Evolutionary conservation across 75 land plant species (phyloP).

Genomic region (Gnetum montanum): DNA sequence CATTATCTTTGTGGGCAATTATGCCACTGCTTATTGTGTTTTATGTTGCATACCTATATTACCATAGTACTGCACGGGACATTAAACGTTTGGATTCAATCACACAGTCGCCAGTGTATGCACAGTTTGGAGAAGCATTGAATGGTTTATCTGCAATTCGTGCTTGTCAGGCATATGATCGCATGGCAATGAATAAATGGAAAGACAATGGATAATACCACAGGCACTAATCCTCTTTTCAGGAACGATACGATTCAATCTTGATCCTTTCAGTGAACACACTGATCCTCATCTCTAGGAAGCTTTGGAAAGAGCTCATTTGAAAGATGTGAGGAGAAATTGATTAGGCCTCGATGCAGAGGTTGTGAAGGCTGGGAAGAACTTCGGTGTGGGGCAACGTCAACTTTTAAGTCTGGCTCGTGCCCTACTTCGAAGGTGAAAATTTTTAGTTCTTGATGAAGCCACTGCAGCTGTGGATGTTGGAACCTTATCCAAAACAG

Average conservation of each 20-base stretch:
- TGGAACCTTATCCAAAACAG: constrained; percentile 95
- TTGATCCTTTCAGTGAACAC: constrained; percentile 95
- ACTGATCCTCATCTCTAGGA: constrained; percentile 95
- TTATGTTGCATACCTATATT: constrained; percentile 78
- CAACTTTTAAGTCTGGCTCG: constrained; percentile 94
- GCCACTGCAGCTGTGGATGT: constrained; percentile 99
- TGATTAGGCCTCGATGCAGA: constrained; percentile 84
- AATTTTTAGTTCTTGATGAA: constrained; percentile 98
- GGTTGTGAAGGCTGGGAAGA: constrained; percentile 93
- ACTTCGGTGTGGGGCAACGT: constrained; percentile 98
- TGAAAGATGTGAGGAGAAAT: constrained; percentile 87
- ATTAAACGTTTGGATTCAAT: constrained; percentile 92
- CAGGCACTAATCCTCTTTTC: constrained; percentile 96
- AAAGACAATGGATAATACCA: constrained; percentile 91
- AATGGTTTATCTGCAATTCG: constrained; percentile 91
- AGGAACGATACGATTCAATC: constrained; percentile 87
- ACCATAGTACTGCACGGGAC: constrained; percentile 92
- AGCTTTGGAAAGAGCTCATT: constrained; percentile 87
- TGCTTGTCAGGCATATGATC: constrained; percentile 94
- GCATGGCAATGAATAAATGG: constrained; percentile 89
- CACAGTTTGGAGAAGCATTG: constrained; percentile 96
- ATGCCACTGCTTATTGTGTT: constrained; percentile 86
- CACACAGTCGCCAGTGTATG: constrained; percentile 95
- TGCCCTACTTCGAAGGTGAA: constrained; percentile 82
- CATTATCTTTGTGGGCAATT: constrained; percentile 93